These are phyloP conservation scores for Hawksworthiomyces lignivorus DNA, from an alignment of 2,329 filamentous ascomycete species.

Conservation along the genomic window DNA sequence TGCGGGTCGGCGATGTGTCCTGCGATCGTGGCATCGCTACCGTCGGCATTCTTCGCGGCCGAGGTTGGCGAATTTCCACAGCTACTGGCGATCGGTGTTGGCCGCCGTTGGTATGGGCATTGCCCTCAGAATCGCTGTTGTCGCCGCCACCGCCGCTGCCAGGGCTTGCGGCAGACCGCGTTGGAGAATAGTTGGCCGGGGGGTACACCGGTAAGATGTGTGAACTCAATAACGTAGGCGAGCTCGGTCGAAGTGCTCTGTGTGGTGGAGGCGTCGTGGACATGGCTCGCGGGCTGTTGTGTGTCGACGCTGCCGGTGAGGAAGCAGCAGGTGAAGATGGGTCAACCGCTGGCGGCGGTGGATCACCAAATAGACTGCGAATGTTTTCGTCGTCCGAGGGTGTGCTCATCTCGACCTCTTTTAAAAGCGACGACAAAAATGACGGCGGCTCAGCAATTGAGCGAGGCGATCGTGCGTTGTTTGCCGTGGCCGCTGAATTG, in stretches of 20 bases:
- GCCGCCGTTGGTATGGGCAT: constrained; percentile 27
- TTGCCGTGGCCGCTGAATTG: constrained; percentile 1
- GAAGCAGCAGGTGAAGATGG: constrained; percentile 30
- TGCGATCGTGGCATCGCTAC: constrained; percentile 40
- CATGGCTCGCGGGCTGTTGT: constrained; percentile 59
- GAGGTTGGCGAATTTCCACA: constrained; percentile 45
- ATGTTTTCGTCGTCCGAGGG: constrained; percentile 50
- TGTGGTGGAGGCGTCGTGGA: constrained; percentile 66
- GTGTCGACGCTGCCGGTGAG: constrained; percentile 59
- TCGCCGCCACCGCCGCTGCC: constrained; percentile 25
- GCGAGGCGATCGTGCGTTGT: background rate
- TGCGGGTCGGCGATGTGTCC: constrained; percentile 61
- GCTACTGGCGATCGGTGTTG: constrained; percentile 23
- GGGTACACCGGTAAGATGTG: constrained; percentile 68
- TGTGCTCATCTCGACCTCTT: constrained; percentile 70
- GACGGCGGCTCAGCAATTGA: constrained; percentile 52
- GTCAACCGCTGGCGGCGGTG: constrained; percentile 22
- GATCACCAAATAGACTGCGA: constrained; percentile 29
- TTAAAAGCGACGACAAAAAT: constrained; percentile 78
- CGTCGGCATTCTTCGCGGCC: constrained; percentile 38
- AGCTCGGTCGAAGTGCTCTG: constrained; percentile 51
- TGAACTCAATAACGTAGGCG: constrained; percentile 60
- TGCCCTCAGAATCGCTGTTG: constrained; percentile 30
- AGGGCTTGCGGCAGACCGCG: constrained; percentile 22
- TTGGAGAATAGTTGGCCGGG: constrained; percentile 66